Evolutionary conservation across 768 basidiomycete genomes (phyloP).

Genomic region (Sarcodon aspratus): DNA sequence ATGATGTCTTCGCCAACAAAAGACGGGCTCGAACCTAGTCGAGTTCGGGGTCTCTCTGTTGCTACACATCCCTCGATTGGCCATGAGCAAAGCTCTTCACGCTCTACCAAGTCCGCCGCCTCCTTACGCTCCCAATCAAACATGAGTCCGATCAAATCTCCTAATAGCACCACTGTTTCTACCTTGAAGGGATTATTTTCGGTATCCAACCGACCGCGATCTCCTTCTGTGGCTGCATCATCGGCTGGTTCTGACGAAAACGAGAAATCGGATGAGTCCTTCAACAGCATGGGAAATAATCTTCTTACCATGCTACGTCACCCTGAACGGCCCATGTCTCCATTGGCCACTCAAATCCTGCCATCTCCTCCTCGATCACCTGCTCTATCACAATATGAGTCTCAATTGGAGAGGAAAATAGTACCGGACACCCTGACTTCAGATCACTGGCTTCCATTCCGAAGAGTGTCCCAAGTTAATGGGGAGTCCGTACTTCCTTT

Average conservation of each 20-base stretch:
- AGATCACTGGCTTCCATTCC: too few relatives aligned
- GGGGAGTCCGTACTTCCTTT: too few relatives aligned
- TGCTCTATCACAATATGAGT: too few relatives aligned
- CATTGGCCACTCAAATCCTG: too few relatives aligned
- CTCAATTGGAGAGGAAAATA: too few relatives aligned
- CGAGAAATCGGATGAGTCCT: neutral
- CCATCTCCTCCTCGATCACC: too few relatives aligned
- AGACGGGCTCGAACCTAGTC: slow-evolving; percentile 9
- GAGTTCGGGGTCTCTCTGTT: slow-evolving; percentile 15
- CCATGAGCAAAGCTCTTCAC: neutral
- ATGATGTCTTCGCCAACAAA: slow-evolving; percentile 26
- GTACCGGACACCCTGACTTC: too few relatives aligned
- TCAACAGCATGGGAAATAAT: too few relatives aligned
- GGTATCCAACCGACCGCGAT: slow-evolving; percentile 37
- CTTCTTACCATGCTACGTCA: slow-evolving; percentile 7
- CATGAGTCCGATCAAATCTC: slow-evolving; percentile 5
- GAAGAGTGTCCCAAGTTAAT: too few relatives aligned
- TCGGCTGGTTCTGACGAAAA: slow-evolving; percentile 9
- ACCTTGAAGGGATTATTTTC: slow-evolving; percentile 51
- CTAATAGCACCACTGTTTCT: slow-evolving; percentile 28
- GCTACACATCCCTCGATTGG: neutral
- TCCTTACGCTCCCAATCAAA: slow-evolving; percentile 11
- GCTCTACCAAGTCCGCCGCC: slow-evolving; percentile 18
- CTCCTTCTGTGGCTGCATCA: slow-evolving; percentile 25
- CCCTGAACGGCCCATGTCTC: too few relatives aligned